Conservation (phyloP, 2,329 filamentous ascomycete genomes). For the Alternaria ethzedia region DNA sequence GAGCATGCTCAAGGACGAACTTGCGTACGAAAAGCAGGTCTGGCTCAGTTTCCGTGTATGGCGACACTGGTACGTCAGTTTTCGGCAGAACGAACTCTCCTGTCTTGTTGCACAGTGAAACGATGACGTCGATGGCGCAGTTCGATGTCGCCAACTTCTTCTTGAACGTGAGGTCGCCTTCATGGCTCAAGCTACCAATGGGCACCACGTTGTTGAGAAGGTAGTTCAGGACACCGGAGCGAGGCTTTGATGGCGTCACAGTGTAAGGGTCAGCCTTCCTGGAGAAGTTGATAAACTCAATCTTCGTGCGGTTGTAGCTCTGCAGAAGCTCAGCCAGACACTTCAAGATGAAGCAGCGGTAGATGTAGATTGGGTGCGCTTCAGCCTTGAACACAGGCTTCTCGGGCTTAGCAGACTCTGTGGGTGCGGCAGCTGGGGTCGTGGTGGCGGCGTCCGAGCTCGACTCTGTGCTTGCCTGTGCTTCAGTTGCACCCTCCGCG, state of each 20-base stretch:
- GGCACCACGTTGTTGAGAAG: constrained; percentile 80
- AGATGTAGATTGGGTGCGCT: constrained; percentile 94
- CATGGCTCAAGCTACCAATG: constrained; percentile 69
- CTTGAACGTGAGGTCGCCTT: constrained; percentile 77
- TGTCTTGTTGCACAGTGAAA: constrained; percentile 87
- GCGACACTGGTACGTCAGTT: constrained; percentile 31
- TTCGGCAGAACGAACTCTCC: constrained; percentile 73
- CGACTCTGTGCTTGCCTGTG: constrained; percentile 12
- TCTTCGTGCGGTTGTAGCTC: constrained; percentile 92
- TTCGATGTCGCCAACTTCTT: constrained; percentile 85
- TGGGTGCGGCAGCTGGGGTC: constrained; percentile 8
- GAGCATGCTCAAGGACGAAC: constrained; percentile 90
- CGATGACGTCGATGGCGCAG: constrained; percentile 85
- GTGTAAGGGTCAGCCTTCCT: constrained; percentile 84
- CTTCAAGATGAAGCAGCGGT: constrained; percentile 92
- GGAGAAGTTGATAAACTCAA: constrained; percentile 99
- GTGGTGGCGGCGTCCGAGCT: constrained; percentile 4
- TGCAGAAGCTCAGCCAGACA: constrained; percentile 88
- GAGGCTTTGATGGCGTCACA: constrained; percentile 89
- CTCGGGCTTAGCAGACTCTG: constrained; percentile 53
- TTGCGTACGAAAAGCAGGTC: constrained; percentile 91
- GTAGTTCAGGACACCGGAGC: constrained; percentile 92
- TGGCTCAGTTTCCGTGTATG: constrained; percentile 72
- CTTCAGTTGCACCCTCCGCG: constrained; percentile 51
- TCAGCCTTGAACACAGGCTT: constrained; percentile 87